Evolutionary conservation across 257 asterid species (phyloP).

Genomic region (Solanum commersonii): DNA sequence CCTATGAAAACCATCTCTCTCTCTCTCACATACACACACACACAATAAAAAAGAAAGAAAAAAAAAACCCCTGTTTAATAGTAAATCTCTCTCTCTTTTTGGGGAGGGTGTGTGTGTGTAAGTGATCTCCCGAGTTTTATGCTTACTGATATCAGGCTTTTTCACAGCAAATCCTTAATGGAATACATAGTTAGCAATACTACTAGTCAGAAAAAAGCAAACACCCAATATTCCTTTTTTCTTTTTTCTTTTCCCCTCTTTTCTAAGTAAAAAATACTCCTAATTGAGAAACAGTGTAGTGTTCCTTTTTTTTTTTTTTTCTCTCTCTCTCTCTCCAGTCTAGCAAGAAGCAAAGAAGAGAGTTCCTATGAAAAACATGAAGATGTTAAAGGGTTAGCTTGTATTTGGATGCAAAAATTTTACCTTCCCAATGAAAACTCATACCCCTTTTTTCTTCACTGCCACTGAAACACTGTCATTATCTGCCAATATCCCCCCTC

Average conservation of each 20-base stretch:
- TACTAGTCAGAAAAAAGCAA: conserved; percentile 9
- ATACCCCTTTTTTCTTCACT: conserved; percentile 52
- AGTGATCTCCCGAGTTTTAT: conserved; percentile 87
- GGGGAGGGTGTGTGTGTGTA: not conserved
- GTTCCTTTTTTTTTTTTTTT: not conserved
- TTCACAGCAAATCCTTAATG: conserved; percentile 31
- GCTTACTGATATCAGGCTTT: conserved; percentile 52
- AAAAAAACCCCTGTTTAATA: not conserved
- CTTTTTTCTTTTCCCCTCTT: not conserved
- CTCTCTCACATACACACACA: not conserved
- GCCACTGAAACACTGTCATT: conserved; percentile 70
- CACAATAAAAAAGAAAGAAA: too few species aligned
- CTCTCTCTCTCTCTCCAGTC: not conserved
- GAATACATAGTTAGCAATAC: conserved; percentile 51
- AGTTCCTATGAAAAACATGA: not conserved
- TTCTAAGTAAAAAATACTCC: too few species aligned
- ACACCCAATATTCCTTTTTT: not conserved
- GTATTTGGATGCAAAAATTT: conserved; percentile 19
- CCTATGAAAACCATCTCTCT: not conserved
- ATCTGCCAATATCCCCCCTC: conserved; percentile 29
- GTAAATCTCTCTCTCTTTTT: conserved; percentile 5
- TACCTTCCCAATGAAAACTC: conserved; percentile 96
- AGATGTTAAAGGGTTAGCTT: not conserved
- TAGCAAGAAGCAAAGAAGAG: not conserved
- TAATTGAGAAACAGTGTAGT: not conserved